Evolutionary conservation across 257 asterid species (phyloP).

Genomic region (Salvia hispanica): DNA sequence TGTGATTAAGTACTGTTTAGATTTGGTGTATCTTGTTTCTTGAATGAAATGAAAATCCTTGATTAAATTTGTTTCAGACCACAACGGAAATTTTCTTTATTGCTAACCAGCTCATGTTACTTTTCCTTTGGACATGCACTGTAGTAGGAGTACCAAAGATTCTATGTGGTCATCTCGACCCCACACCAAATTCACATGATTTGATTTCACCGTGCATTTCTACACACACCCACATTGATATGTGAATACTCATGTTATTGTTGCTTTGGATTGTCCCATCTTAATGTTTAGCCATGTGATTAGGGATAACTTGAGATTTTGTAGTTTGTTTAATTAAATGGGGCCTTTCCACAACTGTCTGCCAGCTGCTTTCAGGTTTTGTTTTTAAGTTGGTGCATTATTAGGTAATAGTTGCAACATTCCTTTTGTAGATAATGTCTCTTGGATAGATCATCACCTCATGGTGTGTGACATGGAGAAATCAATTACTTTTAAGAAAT

Average conservation of each 20-base stretch:
- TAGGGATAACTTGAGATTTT: constrained; percentile 28
- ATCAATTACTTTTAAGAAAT: no score
- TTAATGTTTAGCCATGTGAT: constrained; percentile 45
- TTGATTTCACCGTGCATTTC: background rate
- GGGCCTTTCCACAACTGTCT: constrained; percentile 33
- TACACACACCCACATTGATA: constrained; percentile 12
- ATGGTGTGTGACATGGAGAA: background rate
- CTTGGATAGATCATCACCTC: constrained; percentile 1
- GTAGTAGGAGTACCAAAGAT: constrained; percentile 25
- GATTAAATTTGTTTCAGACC: constrained; percentile 24
- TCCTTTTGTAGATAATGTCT: constrained; percentile 14
- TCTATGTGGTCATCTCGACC: constrained; percentile 16
- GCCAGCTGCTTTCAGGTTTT: constrained; percentile 31
- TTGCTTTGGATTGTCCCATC: constrained; percentile 28
- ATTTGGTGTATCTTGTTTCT: constrained; percentile 10
- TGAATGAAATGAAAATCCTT: constrained; percentile 27
- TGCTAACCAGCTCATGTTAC: constrained; percentile 56
- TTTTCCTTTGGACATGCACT: constrained; percentile 29
- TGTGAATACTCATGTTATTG: constrained; percentile 16
- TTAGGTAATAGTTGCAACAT: constrained; percentile 19
- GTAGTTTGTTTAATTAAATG: constrained; percentile 35
- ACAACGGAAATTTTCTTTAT: constrained; percentile 25
- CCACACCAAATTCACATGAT: background rate
- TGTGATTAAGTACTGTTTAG: background rate
- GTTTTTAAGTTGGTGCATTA: background rate